Base-by-base conservation (phyloP, 192 early-diverging fungal species). In the Helicostylum pulchrum region DNA sequence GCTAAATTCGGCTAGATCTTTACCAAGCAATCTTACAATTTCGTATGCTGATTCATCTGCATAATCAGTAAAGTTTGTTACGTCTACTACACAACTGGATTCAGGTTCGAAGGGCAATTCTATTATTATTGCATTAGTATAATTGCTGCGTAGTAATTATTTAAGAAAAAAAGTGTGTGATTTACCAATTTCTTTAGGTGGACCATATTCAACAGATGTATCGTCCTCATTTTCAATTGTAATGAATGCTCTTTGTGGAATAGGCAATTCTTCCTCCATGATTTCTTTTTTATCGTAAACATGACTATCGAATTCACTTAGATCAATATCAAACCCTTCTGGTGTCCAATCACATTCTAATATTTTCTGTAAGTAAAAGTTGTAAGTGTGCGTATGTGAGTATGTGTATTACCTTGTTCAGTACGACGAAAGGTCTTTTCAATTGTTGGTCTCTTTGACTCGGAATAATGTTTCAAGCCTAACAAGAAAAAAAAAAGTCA, bases 321-420 rank as follows among this genome's bases (percentile, higher is more conserved):
- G 12, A 14, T 53, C 39, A 11, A 53, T n/a, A 44, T 58, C 56
- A 2, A 53, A n/a, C 1, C 12, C 51, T 7, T 45, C 23, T 14
- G 62, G 62, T 19, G 49, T n/a, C 30, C 48, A 64, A 15, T 50
- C 49, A 43, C 23, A n/a, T 44, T 64, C 62, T 64, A 42, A 20
- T 3, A n/a, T 42, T 10, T 6, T 4, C 31, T 11, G 10, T 42
- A 9, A 34, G 8, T 54, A 10, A 54, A 12, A 6, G 34, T 34
- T 26, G 14, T 34, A 54, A n/a, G 7, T 57, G 2, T 42, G 1
- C 0, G 0, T 44, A 20, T 58, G 1, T 26, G 19, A n/a, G n/a
- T n/a, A n/a, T 1, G 12, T 26, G 9, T 6, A 23, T 45, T 57
- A 59, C 57, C 57, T 45, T 10, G 17, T 45, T 59, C 57, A 0